These are phyloP conservation scores for Penicillium coffeae DNA, from an alignment of 495 filamentous ascomycete species.

Conservation along the genomic window DNA sequence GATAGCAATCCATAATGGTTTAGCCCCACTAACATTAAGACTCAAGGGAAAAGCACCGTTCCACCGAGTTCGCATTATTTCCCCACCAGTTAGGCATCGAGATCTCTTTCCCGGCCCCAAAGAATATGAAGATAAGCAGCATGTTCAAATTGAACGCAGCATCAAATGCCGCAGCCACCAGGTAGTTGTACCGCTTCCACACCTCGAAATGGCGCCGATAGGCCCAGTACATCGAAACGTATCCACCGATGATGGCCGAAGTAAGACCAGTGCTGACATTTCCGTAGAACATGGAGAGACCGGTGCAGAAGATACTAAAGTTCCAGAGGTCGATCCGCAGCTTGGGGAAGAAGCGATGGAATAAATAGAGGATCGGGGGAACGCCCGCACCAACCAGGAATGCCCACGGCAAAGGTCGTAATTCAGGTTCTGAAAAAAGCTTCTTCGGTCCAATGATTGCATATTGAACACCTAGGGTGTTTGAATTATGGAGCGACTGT, in stretches of 20 bases:
- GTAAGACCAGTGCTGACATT: slow-evolving; percentile 51
- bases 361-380: slow-evolving; percentile 44
- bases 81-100: slow-evolving; percentile 59
- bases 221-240: slow-evolving; percentile 53
- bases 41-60: slow-evolving; percentile 33
- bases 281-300: slow-evolving; percentile 32
- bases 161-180: slow-evolving; percentile 54
- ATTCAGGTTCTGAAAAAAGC: slow-evolving; percentile 49
- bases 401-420: slow-evolving; percentile 48
- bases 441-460: slow-evolving; percentile 51
- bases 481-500: slow-evolving; percentile 39
- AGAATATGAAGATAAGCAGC: slow-evolving; percentile 54
- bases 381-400: slow-evolving; percentile 52
- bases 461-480: slow-evolving; percentile 53
- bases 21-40: slow-evolving; percentile 21
- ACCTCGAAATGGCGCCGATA: slow-evolving; percentile 50
- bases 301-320: slow-evolving; percentile 49
- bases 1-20: too few relatives aligned
- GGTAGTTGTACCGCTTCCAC: slow-evolving; percentile 55
- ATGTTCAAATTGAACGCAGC: slow-evolving; percentile 56
- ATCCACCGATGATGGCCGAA: slow-evolving; percentile 53
- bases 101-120: slow-evolving; percentile 48
- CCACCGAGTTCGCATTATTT: slow-evolving; percentile 38
- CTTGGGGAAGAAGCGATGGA: slow-evolving; percentile 47
- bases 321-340: slow-evolving; percentile 54